Conservation (phyloP, 2,329 filamentous ascomycete genomes). For the Aspergillus melleus region DNA sequence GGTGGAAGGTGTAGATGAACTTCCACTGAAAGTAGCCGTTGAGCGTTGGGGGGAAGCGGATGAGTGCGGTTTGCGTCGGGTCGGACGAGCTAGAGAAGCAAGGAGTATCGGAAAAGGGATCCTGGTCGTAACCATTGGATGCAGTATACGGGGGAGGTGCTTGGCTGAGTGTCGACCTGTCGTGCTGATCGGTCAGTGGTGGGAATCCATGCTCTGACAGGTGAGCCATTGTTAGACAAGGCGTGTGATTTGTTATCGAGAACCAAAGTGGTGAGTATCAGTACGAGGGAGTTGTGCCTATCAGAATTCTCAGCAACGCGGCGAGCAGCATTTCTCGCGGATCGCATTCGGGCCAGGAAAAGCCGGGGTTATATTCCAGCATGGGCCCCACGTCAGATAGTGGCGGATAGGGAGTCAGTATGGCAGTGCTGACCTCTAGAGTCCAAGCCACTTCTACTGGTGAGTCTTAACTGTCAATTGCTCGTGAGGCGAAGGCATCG, state of each 20-base stretch:
- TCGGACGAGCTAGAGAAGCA: background rate
- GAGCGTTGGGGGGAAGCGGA: background rate
- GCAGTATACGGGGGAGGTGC: background rate
- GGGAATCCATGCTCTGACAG: background rate
- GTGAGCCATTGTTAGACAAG: background rate
- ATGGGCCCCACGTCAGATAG: background rate
- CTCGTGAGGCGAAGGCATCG: no score
- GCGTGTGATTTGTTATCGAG: background rate
- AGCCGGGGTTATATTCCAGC: background rate
- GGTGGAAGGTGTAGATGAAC: background rate
- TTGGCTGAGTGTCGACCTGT: background rate
- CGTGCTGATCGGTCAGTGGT: background rate
- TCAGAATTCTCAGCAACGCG: no score
- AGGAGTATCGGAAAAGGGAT: background rate
- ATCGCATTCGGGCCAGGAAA: background rate
- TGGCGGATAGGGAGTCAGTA: background rate
- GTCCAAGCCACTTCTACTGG: no score
- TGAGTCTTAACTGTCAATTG: no score
- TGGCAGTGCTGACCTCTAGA: no score
- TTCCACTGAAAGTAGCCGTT: slow-evolving; percentile 6
- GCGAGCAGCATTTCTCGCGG: no score
- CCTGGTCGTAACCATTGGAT: background rate
- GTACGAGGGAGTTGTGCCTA: no score
- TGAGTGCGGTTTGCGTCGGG: background rate
- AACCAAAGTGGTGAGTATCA: no score